Evolutionary conservation across 2,329 filamentous ascomycete species (phyloP).

Genomic region (Rhynchosporium graminicola): DNA sequence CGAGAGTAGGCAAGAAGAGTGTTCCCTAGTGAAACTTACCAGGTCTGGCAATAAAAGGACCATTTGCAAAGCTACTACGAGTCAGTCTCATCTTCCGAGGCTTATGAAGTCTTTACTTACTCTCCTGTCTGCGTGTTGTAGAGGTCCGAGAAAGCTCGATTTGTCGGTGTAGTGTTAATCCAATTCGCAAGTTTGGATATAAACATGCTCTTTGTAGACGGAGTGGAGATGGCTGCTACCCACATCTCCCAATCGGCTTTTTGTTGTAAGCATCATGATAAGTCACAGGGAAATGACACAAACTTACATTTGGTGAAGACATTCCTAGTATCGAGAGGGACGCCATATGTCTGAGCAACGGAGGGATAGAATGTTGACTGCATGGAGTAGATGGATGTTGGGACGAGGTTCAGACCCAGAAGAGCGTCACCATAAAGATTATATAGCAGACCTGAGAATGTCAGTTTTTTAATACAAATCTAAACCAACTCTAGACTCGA

Average conservation of each 20-base stretch:
- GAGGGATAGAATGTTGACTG: slow-evolving; percentile 77
- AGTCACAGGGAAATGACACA: background rate
- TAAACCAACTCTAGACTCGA: background rate
- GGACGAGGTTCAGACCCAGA: slow-evolving; percentile 76
- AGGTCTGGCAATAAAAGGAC: slow-evolving; percentile 70
- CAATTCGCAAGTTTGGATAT: slow-evolving; percentile 70
- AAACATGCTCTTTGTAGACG: slow-evolving; percentile 63
- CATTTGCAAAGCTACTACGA: slow-evolving; percentile 21
- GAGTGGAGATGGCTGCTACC: slow-evolving; percentile 71
- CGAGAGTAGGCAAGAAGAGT: no score
- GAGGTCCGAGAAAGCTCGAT: slow-evolving; percentile 75
- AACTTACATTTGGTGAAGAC: slow-evolving; percentile 69
- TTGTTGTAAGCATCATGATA: background rate
- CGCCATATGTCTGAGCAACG: slow-evolving; percentile 72
- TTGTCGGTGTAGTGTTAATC: slow-evolving; percentile 72
- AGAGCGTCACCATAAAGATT: slow-evolving; percentile 81
- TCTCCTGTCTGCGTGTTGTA: slow-evolving; percentile 72
- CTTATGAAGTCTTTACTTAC: slow-evolving; percentile 47
- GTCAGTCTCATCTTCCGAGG: background rate
- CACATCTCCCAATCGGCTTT: slow-evolving; percentile 78
- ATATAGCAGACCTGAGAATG: slow-evolving; percentile 58
- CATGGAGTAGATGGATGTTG: slow-evolving; percentile 71
- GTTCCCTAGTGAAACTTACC: no score
- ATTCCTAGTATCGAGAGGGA: slow-evolving; percentile 80
- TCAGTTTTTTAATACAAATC: background rate